A percentile compares a stretch with the other conserved stretches of the same genome.
These are phyloP conservation scores for Uronychia binucleata DNA, from an alignment of 73 alveolate genomes.

Conservation along the genomic window DNA sequence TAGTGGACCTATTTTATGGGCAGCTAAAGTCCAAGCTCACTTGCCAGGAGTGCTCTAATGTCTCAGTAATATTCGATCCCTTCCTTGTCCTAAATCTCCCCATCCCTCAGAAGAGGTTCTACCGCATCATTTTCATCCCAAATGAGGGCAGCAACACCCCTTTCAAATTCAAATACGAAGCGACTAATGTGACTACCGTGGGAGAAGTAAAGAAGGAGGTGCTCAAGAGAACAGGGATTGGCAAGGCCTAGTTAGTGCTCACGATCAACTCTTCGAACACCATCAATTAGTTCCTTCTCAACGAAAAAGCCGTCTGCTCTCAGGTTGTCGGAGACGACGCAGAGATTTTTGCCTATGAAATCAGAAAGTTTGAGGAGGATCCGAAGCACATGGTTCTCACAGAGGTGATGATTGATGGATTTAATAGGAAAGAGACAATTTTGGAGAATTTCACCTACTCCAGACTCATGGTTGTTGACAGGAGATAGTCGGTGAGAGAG, in stretches of 20 bases:
- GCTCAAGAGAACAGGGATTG: not conserved
- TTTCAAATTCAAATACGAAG: slow-evolving; percentile 5
- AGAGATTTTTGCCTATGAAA: slow-evolving; percentile 32
- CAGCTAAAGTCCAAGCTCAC: slow-evolving; percentile 86
- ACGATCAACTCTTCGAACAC: not conserved
- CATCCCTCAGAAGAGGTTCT: slow-evolving; percentile 19
- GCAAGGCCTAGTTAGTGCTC: not conserved
- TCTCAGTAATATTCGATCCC: slow-evolving; percentile 87
- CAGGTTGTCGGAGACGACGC: not conserved
- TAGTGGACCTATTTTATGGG: slow-evolving; percentile 92
- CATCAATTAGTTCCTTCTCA: not conserved
- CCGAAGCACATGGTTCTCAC: not conserved
- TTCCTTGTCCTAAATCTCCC: slow-evolving; percentile 84
- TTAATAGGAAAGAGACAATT: not conserved
- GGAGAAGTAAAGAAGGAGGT: slow-evolving; percentile 3
- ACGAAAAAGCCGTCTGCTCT: not conserved
- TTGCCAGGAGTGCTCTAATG: slow-evolving; percentile 80
- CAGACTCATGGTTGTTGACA: not conserved
- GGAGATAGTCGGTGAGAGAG: not conserved
- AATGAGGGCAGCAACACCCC: not conserved
- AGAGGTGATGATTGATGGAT: not conserved
- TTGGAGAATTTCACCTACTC: not conserved
- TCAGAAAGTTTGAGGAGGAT: not conserved
- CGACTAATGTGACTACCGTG: not conserved
- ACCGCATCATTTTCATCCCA: slow-evolving; percentile 27